phyloP scores from a whole-genome alignment of 139 green algal genomes.

The Spirogloea muscicola region DNA sequence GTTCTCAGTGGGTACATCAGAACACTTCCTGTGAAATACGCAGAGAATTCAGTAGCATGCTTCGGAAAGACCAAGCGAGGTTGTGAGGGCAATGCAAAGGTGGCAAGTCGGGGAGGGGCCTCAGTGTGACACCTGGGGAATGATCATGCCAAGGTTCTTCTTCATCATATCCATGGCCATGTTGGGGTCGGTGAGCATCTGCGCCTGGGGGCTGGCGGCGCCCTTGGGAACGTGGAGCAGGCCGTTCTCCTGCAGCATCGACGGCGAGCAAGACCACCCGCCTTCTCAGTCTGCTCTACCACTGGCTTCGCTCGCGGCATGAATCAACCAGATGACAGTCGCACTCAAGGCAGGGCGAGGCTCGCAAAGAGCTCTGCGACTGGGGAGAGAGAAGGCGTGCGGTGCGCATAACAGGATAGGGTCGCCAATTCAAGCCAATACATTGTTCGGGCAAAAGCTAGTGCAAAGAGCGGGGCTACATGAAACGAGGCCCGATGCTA shows the following conservation, averaged over 20 bases:
- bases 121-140: constrained; percentile 39
- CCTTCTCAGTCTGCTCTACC: too few species aligned
- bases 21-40: background rate
- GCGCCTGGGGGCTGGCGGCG: background rate
- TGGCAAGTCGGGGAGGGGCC: background rate
- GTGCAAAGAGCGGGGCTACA: too few species aligned
- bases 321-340: too few species aligned
- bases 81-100: background rate
- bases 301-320: too few species aligned
- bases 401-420: too few species aligned
- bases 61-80: constrained; percentile 4
- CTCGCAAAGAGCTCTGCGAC: too few species aligned
- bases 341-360: too few species aligned
- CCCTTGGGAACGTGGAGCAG: constrained; percentile 46
- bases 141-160: constrained; percentile 58
- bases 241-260: constrained; percentile 55
- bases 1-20: background rate
- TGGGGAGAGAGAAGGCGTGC: too few species aligned
- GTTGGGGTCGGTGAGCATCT: constrained; percentile 51
- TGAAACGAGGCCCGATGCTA: too few species aligned
- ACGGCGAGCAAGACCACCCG: too few species aligned
- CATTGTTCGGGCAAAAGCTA: too few species aligned
- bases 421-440: too few species aligned
- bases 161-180: constrained; percentile 56
- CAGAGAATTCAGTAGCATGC: background rate